Evolutionary conservation across 2,329 filamentous ascomycete species (phyloP).

Genomic region (Niveomyces coronatus): DNA sequence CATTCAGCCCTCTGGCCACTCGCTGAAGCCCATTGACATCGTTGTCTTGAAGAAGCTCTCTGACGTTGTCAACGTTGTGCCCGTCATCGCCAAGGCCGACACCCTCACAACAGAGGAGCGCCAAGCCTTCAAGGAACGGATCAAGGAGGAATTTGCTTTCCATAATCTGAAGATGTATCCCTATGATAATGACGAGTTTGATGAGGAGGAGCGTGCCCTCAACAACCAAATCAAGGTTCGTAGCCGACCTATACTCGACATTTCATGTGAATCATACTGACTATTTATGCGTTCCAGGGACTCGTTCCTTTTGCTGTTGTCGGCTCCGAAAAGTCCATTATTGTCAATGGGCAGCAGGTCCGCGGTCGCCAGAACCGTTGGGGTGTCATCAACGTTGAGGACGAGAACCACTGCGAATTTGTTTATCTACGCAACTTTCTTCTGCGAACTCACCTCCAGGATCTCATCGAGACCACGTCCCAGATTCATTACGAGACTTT

Average conservation of each 20-base stretch:
- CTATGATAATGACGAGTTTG: constrained; percentile 98
- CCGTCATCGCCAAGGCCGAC: constrained; percentile 97
- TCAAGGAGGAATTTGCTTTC: constrained; percentile 99
- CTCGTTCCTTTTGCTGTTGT: constrained; percentile 97
- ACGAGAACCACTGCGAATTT: constrained; percentile 99
- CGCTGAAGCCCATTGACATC: constrained; percentile 98
- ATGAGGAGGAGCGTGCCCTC: constrained; percentile 87
- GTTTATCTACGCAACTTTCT: constrained; percentile 98
- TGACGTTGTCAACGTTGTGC: constrained; percentile 97
- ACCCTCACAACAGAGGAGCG: constrained; percentile 93
- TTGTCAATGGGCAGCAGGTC: constrained; percentile 94
- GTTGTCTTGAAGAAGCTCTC: constrained; percentile 99
- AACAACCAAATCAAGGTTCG: constrained; percentile 94
- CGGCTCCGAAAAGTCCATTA: constrained; percentile 95
- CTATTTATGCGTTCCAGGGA: constrained; percentile 40
- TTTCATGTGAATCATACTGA: neutral
- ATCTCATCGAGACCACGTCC: constrained; percentile 96
- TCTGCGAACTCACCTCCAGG: constrained; percentile 94
- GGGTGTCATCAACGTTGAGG: constrained; percentile 99
- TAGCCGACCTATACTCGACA: too few species aligned
- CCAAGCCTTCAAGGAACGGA: constrained; percentile 92
- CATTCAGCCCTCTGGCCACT: constrained; percentile 97
- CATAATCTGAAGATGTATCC: constrained; percentile 99
- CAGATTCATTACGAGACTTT: constrained; percentile 99
- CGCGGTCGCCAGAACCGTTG: constrained; percentile 97